Base-by-base conservation (phyloP, 2,329 filamentous ascomycete genomes). In the Pezicula carpinea region DNA sequence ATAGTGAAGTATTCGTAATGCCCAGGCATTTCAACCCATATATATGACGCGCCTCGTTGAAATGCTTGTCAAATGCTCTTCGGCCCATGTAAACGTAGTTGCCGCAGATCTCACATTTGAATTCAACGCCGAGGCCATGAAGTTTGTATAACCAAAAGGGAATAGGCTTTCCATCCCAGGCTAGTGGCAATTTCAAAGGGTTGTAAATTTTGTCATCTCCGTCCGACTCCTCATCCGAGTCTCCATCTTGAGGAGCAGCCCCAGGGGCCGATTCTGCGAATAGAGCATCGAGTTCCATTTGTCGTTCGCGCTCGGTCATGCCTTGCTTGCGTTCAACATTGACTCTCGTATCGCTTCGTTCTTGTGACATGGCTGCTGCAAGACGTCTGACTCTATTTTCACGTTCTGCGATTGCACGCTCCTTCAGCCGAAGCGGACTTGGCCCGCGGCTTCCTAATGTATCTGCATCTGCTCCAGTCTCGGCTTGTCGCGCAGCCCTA, bases 1-100 rank as follows among this genome's bases (percentile, higher is more conserved):
- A 99, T 14, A 99, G 73, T 22, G 84, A 84, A 2, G 90, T 90
- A 63, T 95, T 93, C 6, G 85, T 95, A 63, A 99, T 93, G 17
- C 95, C 95, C 43, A 99, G 71, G 62, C 92, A 96, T 66, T 95
- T 93, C 56, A 99, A 71, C 1, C 93, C 93, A 63, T 96, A 93
- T 41, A 97, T 87, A 64, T 99, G 93, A 44, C 90, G 76, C 7
- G 88, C 83, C 67, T 99, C 93, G 57, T 91, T 95, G 71, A 99
- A 99, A 66, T 99, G 93, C 74, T 99, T 99, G 65, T 99, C 93
- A 59, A 96, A 99, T 1, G 91, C 91, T 42, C 93, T 82, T 19
- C 93, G 80, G 14, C 93, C 93, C 87, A 96, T 96, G 72, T 97
- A 97, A n/a, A 96, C 90, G 62, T 90, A 96, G 68, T 97, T 97